These are phyloP conservation scores for Fusarium sp. DNA, from an alignment of 2,329 filamentous ascomycete genomes.

Conservation along the genomic window DNA sequence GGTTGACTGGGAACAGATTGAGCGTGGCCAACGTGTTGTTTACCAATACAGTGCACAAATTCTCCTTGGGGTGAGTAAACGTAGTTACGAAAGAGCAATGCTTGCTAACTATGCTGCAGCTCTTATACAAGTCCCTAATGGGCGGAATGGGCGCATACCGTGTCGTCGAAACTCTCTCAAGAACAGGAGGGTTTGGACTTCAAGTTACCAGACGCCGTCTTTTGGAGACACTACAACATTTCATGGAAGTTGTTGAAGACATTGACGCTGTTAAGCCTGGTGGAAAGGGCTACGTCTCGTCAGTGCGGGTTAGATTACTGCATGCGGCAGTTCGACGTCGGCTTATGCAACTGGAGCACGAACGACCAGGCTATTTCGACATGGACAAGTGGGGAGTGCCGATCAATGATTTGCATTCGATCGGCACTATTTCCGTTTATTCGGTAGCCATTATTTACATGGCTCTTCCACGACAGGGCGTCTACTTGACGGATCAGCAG, in stretches of 20 bases:
- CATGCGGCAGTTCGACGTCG: slow-evolving; percentile 73
- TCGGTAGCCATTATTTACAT: slow-evolving; percentile 75
- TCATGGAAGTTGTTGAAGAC: slow-evolving; percentile 76
- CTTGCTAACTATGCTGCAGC: slow-evolving; percentile 42
- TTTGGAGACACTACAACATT: slow-evolving; percentile 79
- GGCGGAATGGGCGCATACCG: slow-evolving; percentile 79
- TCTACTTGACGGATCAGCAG: slow-evolving; percentile 72
- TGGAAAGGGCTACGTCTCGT: slow-evolving; percentile 69
- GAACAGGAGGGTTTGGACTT: slow-evolving; percentile 79
- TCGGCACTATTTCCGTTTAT: slow-evolving; percentile 79
- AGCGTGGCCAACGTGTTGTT: slow-evolving; percentile 80
- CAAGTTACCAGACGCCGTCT: slow-evolving; percentile 73
- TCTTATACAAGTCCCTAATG: slow-evolving; percentile 74
- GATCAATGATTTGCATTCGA: slow-evolving; percentile 80
- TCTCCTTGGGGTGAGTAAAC: slow-evolving; percentile 63
- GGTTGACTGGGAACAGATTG: slow-evolving; percentile 83
- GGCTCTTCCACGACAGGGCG: slow-evolving; percentile 78
- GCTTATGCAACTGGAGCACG: slow-evolving; percentile 67
- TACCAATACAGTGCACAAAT: slow-evolving; percentile 79
- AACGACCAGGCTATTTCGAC: slow-evolving; percentile 70
- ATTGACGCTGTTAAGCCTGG: slow-evolving; percentile 75
- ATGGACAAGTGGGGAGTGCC: slow-evolving; percentile 69
- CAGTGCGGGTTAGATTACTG: slow-evolving; percentile 72
- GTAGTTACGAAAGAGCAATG: neutral
- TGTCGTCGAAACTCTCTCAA: slow-evolving; percentile 78